These are phyloP conservation scores for Alternaria sp. DNA, from an alignment of 2,329 filamentous ascomycete genomes.

Conservation along the genomic window DNA sequence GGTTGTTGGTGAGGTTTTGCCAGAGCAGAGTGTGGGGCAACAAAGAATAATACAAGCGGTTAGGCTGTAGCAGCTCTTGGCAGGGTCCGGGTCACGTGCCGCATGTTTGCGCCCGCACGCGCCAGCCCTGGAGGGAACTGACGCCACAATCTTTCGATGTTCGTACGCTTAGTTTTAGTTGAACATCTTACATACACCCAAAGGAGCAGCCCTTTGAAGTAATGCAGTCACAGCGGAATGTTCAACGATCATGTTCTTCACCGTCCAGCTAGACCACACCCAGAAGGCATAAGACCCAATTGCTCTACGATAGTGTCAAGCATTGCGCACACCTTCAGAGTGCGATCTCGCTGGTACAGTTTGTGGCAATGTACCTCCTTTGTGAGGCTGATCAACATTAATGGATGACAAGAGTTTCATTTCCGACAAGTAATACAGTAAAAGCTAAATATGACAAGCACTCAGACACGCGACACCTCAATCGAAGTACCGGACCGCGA, in stretches of 20 bases:
- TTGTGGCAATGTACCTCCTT: fast-evolving
- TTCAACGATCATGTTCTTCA: not conserved
- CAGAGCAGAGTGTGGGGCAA: slow-evolving; percentile 11
- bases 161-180: not conserved
- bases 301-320: not conserved
- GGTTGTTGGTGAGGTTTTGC: not conserved
- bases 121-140: not conserved
- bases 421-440: not conserved
- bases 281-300: not conserved
- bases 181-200: not conserved
- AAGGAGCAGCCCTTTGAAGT: not conserved
- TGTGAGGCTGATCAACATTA: not conserved
- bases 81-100: slow-evolving; percentile 10
- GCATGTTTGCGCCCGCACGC: not conserved
- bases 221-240: not conserved
- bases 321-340: not conserved
- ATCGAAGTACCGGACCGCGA: not conserved
- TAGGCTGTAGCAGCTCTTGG: slow-evolving; percentile 2
- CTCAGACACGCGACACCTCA: not conserved
- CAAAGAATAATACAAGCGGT: slow-evolving; percentile 8
- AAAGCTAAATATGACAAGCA: not conserved
- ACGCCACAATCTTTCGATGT: not conserved
- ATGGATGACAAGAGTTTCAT: not conserved
- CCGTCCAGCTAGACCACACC: not conserved
- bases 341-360: not conserved